phyloP scores from a whole-genome alignment of 768 basidiomycete species.

The Termitomyces sp. region DNA sequence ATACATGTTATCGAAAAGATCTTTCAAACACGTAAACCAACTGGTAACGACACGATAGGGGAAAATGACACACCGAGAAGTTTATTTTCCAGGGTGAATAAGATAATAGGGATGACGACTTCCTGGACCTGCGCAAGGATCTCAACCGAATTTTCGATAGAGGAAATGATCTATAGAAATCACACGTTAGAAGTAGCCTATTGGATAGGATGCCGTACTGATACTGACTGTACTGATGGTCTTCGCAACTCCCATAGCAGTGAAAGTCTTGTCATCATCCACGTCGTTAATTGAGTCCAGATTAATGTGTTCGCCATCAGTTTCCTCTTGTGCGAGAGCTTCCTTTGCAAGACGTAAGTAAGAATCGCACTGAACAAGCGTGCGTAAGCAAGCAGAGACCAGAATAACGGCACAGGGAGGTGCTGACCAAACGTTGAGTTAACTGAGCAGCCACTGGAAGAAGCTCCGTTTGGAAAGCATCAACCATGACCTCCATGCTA shows the following conservation, averaged over 20 bases:
- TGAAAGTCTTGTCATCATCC: slow-evolving; percentile 86
- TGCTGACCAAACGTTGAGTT: slow-evolving; percentile 68
- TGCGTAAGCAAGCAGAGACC: neutral
- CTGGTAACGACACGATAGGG: neutral
- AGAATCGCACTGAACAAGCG: slow-evolving; percentile 61
- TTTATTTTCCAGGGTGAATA: slow-evolving; percentile 74
- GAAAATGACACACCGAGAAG: slow-evolving; percentile 56
- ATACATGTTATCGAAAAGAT: slow-evolving; percentile 85
- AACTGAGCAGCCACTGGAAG: slow-evolving; percentile 84
- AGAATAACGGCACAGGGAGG: neutral
- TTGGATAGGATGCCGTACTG: neutral
- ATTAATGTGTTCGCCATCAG: slow-evolving; percentile 48
- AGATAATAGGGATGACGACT: slow-evolving; percentile 74
- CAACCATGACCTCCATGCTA: slow-evolving; percentile 85
- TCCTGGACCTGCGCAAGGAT: slow-evolving; percentile 81
- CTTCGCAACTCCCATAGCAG: slow-evolving; percentile 85
- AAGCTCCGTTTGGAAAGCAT: slow-evolving; percentile 80
- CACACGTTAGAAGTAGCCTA: neutral
- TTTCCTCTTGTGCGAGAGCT: slow-evolving; percentile 52
- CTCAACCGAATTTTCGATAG: slow-evolving; percentile 71
- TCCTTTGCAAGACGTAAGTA: slow-evolving; percentile 80
- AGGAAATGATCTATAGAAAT: slow-evolving; percentile 59
- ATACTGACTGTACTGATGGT: slow-evolving; percentile 72
- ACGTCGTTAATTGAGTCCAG: slow-evolving; percentile 51
- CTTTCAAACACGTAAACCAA: slow-evolving; percentile 33